Base-by-base conservation (phyloP, 106 monocot genomes). In the Cymbidium sinense region DNA sequence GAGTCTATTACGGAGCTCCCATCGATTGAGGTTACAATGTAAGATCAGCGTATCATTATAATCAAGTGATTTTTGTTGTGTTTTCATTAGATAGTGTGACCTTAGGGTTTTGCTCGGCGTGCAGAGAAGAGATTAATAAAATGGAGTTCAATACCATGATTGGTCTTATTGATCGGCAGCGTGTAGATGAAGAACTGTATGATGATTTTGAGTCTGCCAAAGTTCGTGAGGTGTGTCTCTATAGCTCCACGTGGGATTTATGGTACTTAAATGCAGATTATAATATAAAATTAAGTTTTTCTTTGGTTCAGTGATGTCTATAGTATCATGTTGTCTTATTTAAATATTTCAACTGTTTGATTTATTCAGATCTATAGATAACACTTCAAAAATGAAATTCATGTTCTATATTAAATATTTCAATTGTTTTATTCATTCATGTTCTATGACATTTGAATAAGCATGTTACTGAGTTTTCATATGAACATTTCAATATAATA, bases 1-100 rank as follows among this genome's bases (percentile, higher is more conserved):
- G 98, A 99, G 83, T 94, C 98, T n/a, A 92, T 94, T 75, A 90
- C 90, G n/a, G 88, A 85, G 80, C 86, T 94, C 54, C 98, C 98
- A 61, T 77, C 54, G 0, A 79, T 99, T 75, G 98, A 99, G 76
- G 62, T 99, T 67, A 86, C 87, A 78, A 92, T 99, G 98, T 99
- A 84, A 84, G 86, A 69, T 5, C 12, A 47, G 33, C 1, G 34
- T 20, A 3, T 75, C 39, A 77, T 67, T 11, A 17, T 67, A 33
- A 17, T 8, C 4, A 11, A 20, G 3, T 79, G 7, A 9, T 9
- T 11, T 50, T 25, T 54, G 10, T 18, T 29, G 28, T 79, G 39
- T 28, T 73, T 25, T 79, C 33, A 74, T 75, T 27, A 41, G 50
- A 25, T 74, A 54, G 50, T 51, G 55, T 15, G 17, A 67, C 2